phyloP scores from a whole-genome alignment of 1,139 yeast species.

The Yamadazyma blattariae region DNA sequence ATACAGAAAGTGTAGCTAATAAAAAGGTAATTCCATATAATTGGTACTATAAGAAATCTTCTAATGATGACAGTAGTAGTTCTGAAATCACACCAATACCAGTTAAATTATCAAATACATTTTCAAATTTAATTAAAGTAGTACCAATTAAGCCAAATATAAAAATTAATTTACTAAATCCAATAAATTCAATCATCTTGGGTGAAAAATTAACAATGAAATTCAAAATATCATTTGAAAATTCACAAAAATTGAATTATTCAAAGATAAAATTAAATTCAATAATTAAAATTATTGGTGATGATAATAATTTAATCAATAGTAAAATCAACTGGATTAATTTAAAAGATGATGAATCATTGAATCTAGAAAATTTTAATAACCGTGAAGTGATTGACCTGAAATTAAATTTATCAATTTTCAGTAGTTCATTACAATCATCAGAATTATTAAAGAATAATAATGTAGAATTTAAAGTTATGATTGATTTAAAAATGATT shows the following conservation, averaged over 20 bases:
- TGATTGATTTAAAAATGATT: slow-evolving; percentile 24
- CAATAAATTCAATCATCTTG: slow-evolving; percentile 16
- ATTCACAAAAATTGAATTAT: slow-evolving; percentile 18
- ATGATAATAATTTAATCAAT: slow-evolving; percentile 15
- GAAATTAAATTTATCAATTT: slow-evolving; percentile 25
- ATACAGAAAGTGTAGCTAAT: background rate
- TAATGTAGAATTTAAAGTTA: slow-evolving; percentile 11
- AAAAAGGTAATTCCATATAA: background rate
- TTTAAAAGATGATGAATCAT: slow-evolving; percentile 42
- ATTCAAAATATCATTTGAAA: slow-evolving; percentile 18
- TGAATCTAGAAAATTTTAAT: slow-evolving; percentile 19
- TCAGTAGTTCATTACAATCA: slow-evolving; percentile 12
- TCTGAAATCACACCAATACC: slow-evolving; percentile 4
- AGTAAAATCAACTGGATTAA: slow-evolving; percentile 34
- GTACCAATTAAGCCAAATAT: slow-evolving; percentile 23
- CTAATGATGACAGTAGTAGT: slow-evolving; percentile 4
- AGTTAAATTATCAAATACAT: slow-evolving; percentile 3
- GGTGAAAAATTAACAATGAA: slow-evolving; percentile 29
- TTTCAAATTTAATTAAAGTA: slow-evolving; percentile 13
- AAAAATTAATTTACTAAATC: slow-evolving; percentile 8
- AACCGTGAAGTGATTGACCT: slow-evolving; percentile 7
- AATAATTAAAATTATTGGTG: slow-evolving; percentile 17
- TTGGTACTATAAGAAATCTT: slow-evolving; percentile 7
- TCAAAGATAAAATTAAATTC: slow-evolving; percentile 20
- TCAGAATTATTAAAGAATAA: slow-evolving; percentile 10